Evolutionary conservation across 2,329 filamentous ascomycete genomes (phyloP).

Genomic region (Hymenoscyphus occultus): DNA sequence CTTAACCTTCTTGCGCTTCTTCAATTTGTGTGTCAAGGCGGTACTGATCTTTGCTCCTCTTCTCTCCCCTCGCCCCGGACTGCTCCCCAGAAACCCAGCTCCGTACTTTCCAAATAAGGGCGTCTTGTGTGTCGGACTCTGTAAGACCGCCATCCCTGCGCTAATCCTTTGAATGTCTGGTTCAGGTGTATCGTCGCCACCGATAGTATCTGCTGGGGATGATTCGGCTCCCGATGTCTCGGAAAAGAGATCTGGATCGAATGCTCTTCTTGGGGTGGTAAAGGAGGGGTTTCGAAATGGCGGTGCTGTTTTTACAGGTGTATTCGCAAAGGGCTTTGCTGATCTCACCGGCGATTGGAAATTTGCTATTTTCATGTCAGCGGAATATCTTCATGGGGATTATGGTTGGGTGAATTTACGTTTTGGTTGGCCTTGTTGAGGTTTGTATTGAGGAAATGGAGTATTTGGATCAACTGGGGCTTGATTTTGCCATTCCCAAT

Average conservation of each 20-base stretch:
- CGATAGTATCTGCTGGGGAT: slow-evolving; percentile 55
- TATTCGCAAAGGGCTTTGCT: slow-evolving; percentile 42
- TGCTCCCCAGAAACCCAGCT: slow-evolving; percentile 38
- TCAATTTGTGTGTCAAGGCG: slow-evolving; percentile 48
- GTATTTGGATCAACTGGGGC: slow-evolving; percentile 59
- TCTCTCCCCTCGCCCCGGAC: slow-evolving; percentile 65
- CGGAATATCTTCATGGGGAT: neutral
- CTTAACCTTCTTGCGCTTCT: slow-evolving; percentile 45
- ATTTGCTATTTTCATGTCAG: slow-evolving; percentile 24
- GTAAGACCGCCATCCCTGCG: slow-evolving; percentile 51
- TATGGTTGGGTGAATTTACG: slow-evolving; percentile 21
- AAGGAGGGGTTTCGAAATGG: slow-evolving; percentile 63
- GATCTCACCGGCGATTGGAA: slow-evolving; percentile 42
- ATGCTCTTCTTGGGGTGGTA: slow-evolving; percentile 58
- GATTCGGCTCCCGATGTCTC: slow-evolving; percentile 58
- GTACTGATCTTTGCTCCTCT: slow-evolving; percentile 48
- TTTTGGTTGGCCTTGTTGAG: slow-evolving; percentile 26
- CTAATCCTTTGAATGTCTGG: slow-evolving; percentile 53
- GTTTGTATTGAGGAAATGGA: slow-evolving; percentile 55
- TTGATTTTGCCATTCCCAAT: slow-evolving; percentile 61
- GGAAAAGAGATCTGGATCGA: slow-evolving; percentile 52
- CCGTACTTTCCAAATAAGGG: slow-evolving; percentile 43
- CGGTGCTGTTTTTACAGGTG: slow-evolving; percentile 44
- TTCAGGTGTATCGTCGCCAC: slow-evolving; percentile 49
- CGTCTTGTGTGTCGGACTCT: slow-evolving; percentile 45